These are phyloP conservation scores for Sporothrix pseudoabietina DNA, from an alignment of 2,329 filamentous ascomycete genomes.

Conservation along the genomic window DNA sequence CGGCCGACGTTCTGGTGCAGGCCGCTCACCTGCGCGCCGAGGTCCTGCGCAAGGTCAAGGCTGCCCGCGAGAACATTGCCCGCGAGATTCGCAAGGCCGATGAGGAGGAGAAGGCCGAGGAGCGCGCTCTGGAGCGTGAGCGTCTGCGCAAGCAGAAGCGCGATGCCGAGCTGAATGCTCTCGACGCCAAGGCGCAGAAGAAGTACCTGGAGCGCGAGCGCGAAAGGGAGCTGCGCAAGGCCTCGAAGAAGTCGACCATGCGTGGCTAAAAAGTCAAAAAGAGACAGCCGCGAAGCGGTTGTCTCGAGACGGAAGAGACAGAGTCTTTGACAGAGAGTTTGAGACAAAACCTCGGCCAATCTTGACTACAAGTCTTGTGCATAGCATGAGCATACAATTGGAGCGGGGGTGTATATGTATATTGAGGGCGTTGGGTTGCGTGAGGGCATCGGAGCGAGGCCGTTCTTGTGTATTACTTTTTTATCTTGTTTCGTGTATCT, in stretches of 20 bases:
- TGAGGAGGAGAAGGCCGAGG: conserved; percentile 80
- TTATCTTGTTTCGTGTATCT: conserved; percentile 4
- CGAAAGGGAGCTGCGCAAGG: conserved; percentile 67
- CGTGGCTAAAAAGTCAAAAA: conserved; percentile 51
- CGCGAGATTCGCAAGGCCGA: conserved; percentile 76
- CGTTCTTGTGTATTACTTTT: conserved; percentile 2
- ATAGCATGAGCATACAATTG: background rate
- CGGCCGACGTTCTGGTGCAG: conserved; percentile 79
- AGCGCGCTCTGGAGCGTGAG: conserved; percentile 71
- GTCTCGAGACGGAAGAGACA: background rate
- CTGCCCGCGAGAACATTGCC: conserved; percentile 77
- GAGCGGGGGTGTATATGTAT: background rate
- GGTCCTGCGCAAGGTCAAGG: conserved; percentile 80
- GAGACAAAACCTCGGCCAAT: background rate
- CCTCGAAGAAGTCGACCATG: conserved; percentile 57
- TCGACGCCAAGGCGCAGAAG: conserved; percentile 82
- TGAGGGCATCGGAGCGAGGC: background rate
- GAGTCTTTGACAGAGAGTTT: background rate
- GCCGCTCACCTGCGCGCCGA: conserved; percentile 85
- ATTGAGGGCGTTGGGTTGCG: background rate
- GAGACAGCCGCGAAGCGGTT: background rate
- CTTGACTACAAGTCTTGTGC: background rate
- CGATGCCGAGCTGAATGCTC: conserved; percentile 74
- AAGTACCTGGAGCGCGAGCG: conserved; percentile 81
- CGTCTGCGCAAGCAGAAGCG: conserved; percentile 85